Conservation (phyloP, 345 rosid species). For the Lagerstroemia speciosa region DNA sequence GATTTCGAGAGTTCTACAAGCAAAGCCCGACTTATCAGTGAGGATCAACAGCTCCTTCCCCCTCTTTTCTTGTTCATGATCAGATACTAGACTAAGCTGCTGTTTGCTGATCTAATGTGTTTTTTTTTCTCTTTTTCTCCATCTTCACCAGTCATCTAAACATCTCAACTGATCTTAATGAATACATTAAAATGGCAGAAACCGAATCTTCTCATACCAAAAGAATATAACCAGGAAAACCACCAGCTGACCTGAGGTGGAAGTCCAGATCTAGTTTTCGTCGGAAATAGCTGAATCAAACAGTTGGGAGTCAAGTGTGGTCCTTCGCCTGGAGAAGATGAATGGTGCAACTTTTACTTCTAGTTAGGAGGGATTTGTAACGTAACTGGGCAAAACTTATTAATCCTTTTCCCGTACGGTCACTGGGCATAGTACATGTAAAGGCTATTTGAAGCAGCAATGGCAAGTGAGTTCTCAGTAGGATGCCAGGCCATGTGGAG, state of each 20-base stretch:
- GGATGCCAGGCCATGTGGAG: slow-evolving; percentile 63
- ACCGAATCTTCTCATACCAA: not conserved
- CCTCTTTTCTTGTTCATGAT: not conserved
- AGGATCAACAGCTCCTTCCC: slow-evolving; percentile 15
- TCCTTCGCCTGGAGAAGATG: not conserved
- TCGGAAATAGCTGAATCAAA: not conserved
- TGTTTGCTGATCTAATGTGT: not conserved
- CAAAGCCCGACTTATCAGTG: no score
- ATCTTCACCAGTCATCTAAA: not conserved
- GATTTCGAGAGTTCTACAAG: not conserved
- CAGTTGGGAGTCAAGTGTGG: not conserved
- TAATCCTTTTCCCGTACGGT: slow-evolving; percentile 12
- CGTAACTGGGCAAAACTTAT: slow-evolving; percentile 1
- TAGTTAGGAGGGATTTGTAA: slow-evolving; percentile 10
- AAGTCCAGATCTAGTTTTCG: not conserved
- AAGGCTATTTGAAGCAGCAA: slow-evolving; percentile 56
- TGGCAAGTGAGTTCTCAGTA: slow-evolving; percentile 38
- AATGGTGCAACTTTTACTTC: not conserved
- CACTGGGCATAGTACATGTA: slow-evolving; percentile 51
- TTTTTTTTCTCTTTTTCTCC: no score
- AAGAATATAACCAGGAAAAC: not conserved
- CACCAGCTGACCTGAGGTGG: not conserved
- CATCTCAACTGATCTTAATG: not conserved
- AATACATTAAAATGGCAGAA: not conserved
- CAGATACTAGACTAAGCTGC: not conserved